Evolutionary conservation across 225 moss, liverwort and hornwort species (phyloP), one percentile per base, ranked within the genome.

Genomic region (Pleurozium schreberi): DNA sequence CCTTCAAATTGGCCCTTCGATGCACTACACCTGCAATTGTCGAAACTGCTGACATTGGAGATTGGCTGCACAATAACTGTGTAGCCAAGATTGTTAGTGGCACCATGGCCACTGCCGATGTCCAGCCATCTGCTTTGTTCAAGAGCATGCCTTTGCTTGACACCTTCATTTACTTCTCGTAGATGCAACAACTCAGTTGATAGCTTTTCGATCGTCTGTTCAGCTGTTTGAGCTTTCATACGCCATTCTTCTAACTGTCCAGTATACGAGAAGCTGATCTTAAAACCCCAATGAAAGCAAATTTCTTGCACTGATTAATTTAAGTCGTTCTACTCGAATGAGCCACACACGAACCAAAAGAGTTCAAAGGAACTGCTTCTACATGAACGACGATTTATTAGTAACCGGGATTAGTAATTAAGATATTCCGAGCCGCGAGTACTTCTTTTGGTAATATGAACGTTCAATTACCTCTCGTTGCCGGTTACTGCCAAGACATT

Each of bases 91-190:
- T 92, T 96, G 82, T 88, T 94, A 21, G 92, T 26, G 38, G 90
- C 75, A 52, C 93, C 92, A 47, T 89, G 94, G n/a, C 92, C 94
- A 81, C 94, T 92, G 30, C 96, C 96, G 83, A 95, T 93, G 87
- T 97, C 97, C 84, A 98, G 92, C 98, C 98, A 97, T 88, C 94
- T 93, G 89, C 93, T 94, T 69, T 96, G 98, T 52, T 96, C 98
- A 52, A 96, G 90, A 86, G 91, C 90, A 79, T 89, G 93, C 88
- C 92, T 95, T 88, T 92, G 95, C 91, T 93, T 91, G 38, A 97
- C 94, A 21, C 96, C 98, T 75, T 97, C 95, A 75, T 95, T 93
- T 50, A 96, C 93, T 90, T 97, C 95, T 86, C 92, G 90, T 59
- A 97, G 96, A 89, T 93, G 91, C 31, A 89, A 88, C 91, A 97